Base-by-base conservation (phyloP, 257 asterid species). In the Ehretia macrophylla region DNA sequence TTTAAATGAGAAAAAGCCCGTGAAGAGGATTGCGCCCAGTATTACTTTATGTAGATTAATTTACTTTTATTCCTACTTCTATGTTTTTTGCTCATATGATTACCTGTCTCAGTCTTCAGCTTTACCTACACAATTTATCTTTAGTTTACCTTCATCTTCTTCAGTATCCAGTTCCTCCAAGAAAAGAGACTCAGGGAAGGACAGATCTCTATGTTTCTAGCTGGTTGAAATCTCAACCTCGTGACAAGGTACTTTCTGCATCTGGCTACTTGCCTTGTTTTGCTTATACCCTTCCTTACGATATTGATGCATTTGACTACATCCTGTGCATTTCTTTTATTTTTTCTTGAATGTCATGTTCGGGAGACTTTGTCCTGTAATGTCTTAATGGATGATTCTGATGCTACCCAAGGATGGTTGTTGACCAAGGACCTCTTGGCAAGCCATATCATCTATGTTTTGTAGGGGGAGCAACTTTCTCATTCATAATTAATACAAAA, bases 181-280 rank as follows among this genome's bases (percentile, higher is more conserved):
- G 51, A 39, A 75, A 81, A 69, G 97, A 89, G 78, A 89, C 95
- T 0, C 95, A 82, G 64, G 97, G 97, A 51, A 65, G 70, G 62
- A 86, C 95, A 6, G 97, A 89, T 73, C 75, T 69, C 63, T 86
- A 86, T 60, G 72, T 89, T 68, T 77, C 79, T 61, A 86, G 76
- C 75, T 89, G 97, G 97, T 53, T 89, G 72, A 86, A 81, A 75
- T 81, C 84, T 62, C 97, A 82, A 62, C 90, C 94, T 58, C 91
- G 95, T 45, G 92, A 86, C 67, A 86, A 89, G 97, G 97, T 86
- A 72, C 55, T 60, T 27, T 56, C 1, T 19, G 38, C 38, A 51
- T 61, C 55, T 60, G 6, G 39, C 23, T 47, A 56, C 52, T 40
- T 32, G 32, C 12, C 19, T 22, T 46, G 9, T 11, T 20, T 46